Conservation (phyloP, 1,284 basidiomycete species). For the Ceratobasidium sp. region DNA sequence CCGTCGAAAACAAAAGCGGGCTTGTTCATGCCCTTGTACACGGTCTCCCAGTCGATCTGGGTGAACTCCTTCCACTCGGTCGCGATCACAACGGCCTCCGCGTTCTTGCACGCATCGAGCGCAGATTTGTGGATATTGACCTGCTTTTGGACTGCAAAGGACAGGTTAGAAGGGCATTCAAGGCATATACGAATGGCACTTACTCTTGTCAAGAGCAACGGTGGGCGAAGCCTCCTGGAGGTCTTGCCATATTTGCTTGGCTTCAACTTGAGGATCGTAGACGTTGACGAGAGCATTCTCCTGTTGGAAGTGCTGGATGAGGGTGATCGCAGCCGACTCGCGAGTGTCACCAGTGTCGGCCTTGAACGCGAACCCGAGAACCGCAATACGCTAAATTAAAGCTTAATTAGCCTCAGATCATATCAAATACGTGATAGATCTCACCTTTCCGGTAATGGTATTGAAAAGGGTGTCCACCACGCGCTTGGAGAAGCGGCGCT, state of each 20-base stretch:
- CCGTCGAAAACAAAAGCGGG: constrained; percentile 97
- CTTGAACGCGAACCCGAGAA: constrained; percentile 97
- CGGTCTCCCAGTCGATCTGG: constrained; percentile 86
- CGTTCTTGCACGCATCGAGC: constrained; percentile 86
- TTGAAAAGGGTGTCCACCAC: constrained; percentile 97
- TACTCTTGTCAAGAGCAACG: constrained; percentile 67
- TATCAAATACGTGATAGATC: constrained; percentile 47
- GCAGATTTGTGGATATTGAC: constrained; percentile 82
- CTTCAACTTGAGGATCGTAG: constrained; percentile 85
- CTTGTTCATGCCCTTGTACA: constrained; percentile 93
- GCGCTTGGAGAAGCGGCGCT: constrained; percentile 86
- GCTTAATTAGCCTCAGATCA: neutral
- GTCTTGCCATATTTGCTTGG: constrained; percentile 82
- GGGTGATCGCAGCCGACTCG: constrained; percentile 95
- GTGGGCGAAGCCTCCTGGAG: constrained; percentile 72
- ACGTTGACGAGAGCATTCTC: constrained; percentile 89
- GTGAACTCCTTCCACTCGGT: constrained; percentile 98
- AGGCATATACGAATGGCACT: constrained; percentile 50
- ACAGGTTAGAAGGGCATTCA: neutral
- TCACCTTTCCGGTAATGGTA: constrained; percentile 92
- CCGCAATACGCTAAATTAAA: constrained; percentile 81
- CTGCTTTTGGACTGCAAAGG: constrained; percentile 80
- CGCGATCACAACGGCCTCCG: constrained; percentile 92
- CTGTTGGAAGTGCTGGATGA: constrained; percentile 92
- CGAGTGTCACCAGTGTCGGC: constrained; percentile 97